Evolutionary conservation across 768 basidiomycete genomes (phyloP), one percentile per base, ranked within the genome.

Genomic region (Xerocomellus amylosporus): DNA sequence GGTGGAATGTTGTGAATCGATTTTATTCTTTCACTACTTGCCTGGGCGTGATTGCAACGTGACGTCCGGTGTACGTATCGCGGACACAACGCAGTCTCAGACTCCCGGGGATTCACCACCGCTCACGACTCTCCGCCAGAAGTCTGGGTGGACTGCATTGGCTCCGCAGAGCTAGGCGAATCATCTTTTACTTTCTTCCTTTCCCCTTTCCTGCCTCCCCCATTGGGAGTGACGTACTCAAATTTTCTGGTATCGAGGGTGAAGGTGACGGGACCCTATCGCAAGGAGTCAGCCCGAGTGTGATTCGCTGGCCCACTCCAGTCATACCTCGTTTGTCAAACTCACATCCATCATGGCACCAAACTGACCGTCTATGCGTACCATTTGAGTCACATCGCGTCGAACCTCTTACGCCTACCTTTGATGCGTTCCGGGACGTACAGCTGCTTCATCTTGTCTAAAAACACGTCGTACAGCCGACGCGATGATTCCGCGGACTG

Each of bases 321-420:
- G 53, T 62, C 76, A 38, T 69, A 90, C 93, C 75, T 98, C 94
- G 67, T 98, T 98, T 20, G 81, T 87, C 52, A 96, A 71, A 57
- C 77, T 82, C 49, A 98, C 91, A 53, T 85, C 81, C 94, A 98
- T 98, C 94, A 96, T 96, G 5, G 93, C 94, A 31, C 93, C 93
- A 66, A 98, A 97, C 60, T 76, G 79, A n/a, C 94, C 94, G 69
- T 98, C 94, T 95, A 56, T 36, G 12, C 24, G 13, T 10, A 7
- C 42, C 3, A 0, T 20, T 22, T 28, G 49, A 53, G 53, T 56
- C 34, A 10, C 24, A 2, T 22, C 31, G n/a, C 24, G 30, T 26
- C 22, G 31, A 1, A 48, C 36, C 15, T 8, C 17, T 14, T 31
- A 24, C 31, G 15, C 43, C 9, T 45, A 89, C 93, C 93, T 79